A percentile compares a stretch with the other conserved stretches of the same genome.
Evolutionary conservation across 768 basidiomycete genomes (phyloP).

Genomic region (Cyclocybe cylindracea): DNA sequence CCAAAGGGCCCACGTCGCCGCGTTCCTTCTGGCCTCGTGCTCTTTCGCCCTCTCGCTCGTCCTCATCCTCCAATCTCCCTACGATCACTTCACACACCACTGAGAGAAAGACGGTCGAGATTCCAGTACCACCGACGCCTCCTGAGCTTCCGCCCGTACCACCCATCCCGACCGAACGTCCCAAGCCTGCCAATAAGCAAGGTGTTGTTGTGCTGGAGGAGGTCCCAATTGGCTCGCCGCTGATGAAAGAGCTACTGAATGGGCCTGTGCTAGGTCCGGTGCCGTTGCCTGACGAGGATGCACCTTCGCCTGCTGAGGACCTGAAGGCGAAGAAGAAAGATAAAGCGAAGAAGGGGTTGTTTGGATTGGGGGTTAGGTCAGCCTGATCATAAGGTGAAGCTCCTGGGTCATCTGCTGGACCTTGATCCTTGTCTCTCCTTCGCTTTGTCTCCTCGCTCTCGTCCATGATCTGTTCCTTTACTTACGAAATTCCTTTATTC

Average conservation of each 20-base stretch:
- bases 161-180: constrained; percentile 1
- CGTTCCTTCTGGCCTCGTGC: too few relatives aligned
- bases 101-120: too few relatives aligned
- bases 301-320: background rate
- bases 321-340: constrained; percentile 4
- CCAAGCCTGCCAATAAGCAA: background rate
- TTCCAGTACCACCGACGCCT: constrained; percentile 2
- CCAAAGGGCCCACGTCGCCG: too few relatives aligned
- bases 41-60: too few relatives aligned
- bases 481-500: too few relatives aligned
- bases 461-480: too few relatives aligned
- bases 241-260: constrained; percentile 20
- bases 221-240: constrained; percentile 18
- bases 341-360: constrained; percentile 7
- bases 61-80: too few relatives aligned
- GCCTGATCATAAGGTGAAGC: too few relatives aligned
- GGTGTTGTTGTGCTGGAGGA: background rate
- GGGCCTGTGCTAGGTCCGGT: constrained; percentile 21
- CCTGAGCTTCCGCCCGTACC: constrained; percentile 10
- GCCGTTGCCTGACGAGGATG: constrained; percentile 21
- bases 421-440: too few relatives aligned
- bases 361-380: background rate
- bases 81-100: too few relatives aligned
- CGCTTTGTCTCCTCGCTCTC: too few relatives aligned
- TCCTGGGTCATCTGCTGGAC: too few relatives aligned